Percentiles rank a stretch among this genome's conserved stretches.
Evolutionary conservation across 1,284 basidiomycete genomes (phyloP).

Genomic region (Leccinum proliferum): DNA sequence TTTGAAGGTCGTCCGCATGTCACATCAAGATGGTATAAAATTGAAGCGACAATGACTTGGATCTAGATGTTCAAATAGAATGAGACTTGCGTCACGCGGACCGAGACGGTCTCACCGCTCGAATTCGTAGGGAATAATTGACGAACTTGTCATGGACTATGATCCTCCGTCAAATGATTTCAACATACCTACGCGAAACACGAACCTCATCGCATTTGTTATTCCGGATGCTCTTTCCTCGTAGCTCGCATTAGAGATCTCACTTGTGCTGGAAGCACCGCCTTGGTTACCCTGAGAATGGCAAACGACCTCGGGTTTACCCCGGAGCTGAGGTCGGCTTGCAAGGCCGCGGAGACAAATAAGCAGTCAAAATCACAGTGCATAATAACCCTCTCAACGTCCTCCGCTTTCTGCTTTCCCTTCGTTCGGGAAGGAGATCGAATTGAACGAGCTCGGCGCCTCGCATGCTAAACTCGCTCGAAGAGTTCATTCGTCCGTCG

Average conservation of each 20-base stretch:
- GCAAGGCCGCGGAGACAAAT: constrained; percentile 89
- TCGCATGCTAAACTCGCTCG: constrained; percentile 47
- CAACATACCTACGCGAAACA: constrained; percentile 1
- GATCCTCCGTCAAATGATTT: constrained; percentile 1
- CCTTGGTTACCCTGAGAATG: constrained; percentile 79
- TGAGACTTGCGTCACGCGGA: neutral
- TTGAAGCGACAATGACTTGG: constrained; percentile 74
- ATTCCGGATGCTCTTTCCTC: constrained; percentile 88
- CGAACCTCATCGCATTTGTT: constrained; percentile 89
- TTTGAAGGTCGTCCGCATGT: constrained; percentile 89
- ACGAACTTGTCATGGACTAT: constrained; percentile 78
- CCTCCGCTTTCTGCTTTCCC: constrained; percentile 48
- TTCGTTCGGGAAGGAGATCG: constrained; percentile 46
- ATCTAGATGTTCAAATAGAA: constrained; percentile 42
- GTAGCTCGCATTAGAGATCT: constrained; percentile 94
- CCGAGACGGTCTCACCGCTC: constrained; percentile 43
- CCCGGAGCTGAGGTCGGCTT: constrained; percentile 71
- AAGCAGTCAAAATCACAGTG: constrained; percentile 98
- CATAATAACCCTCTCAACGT: constrained; percentile 68
- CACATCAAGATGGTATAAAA: constrained; percentile 93
- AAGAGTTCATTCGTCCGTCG: constrained; percentile 18
- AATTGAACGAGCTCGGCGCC: constrained; percentile 45
- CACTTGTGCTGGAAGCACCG: constrained; percentile 76
- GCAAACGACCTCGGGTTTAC: constrained; percentile 91
- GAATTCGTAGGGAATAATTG: constrained; percentile 87